Conservation (phyloP, 2,329 filamentous ascomycete genomes). For the Aureobasidium lini region DNA sequence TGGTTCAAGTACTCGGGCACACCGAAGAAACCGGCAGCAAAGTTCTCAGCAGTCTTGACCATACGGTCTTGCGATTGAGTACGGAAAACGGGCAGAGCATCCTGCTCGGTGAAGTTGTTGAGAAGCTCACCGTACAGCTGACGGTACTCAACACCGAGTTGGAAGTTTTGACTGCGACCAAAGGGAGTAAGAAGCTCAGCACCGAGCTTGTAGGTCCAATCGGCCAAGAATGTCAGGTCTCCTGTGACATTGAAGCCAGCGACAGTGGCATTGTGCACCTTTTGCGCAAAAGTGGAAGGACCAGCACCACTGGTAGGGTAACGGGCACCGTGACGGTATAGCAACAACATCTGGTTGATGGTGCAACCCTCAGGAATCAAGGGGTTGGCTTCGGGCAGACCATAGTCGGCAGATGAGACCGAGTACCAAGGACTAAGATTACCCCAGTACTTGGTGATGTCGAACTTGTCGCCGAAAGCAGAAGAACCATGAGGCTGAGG, state of each 20-base stretch:
- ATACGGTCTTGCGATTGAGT: slow-evolving; percentile 10
- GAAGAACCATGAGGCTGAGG: slow-evolving; percentile 5
- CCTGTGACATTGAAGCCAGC: slow-evolving; percentile 5
- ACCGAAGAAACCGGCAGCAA: slow-evolving; percentile 11
- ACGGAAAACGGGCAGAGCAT: slow-evolving; percentile 5
- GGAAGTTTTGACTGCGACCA: slow-evolving; percentile 10
- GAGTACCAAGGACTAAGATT: slow-evolving; percentile 11
- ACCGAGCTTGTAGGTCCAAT: slow-evolving; percentile 13
- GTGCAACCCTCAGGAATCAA: slow-evolving; percentile 5
- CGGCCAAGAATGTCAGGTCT: slow-evolving; percentile 3
- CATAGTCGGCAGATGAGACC: slow-evolving; percentile 10
- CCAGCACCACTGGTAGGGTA: slow-evolving; percentile 13
- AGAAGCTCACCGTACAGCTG: slow-evolving; percentile 11
- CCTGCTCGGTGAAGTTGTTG: slow-evolving; percentile 12
- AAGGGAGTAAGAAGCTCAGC: slow-evolving; percentile 12
- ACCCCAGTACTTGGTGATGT: slow-evolving; percentile 11
- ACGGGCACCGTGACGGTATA: slow-evolving; percentile 14
- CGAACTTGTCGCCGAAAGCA: neutral
- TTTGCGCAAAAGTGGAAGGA: slow-evolving; percentile 1
- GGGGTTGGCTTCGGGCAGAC: neutral
- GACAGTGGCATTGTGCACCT: slow-evolving; percentile 1
- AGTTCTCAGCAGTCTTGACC: slow-evolving; percentile 13
- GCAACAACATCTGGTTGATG: slow-evolving; percentile 6
- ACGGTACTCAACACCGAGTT: slow-evolving; percentile 11
- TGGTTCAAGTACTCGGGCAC: slow-evolving; percentile 6